These are phyloP conservation scores for Eimeria praecox DNA, from an alignment of 169 alveolate genomes.

Conservation along the genomic window DNA sequence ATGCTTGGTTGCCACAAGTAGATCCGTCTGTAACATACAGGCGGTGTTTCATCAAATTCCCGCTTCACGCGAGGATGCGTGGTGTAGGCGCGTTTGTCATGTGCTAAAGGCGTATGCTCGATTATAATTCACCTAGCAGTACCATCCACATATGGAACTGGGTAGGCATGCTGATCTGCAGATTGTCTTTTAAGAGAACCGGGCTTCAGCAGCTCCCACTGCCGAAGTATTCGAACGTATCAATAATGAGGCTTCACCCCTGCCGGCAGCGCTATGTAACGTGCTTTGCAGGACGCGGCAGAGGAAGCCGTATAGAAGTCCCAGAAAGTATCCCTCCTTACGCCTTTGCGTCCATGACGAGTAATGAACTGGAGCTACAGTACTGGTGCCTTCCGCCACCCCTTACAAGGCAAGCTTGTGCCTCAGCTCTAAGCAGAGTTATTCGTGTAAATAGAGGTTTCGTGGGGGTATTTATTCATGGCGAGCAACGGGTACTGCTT, in stretches of 20 bases:
- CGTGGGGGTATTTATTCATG: background rate
- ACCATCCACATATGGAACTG: background rate
- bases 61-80: background rate
- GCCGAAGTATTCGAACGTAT: background rate
- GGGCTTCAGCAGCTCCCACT: background rate
- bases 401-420: constrained; percentile 34
- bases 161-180: background rate
- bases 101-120: background rate
- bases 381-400: constrained; percentile 73
- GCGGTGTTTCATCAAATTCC: background rate
- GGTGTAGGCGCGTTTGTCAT: background rate
- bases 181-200: background rate
- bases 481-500: background rate
- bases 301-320: constrained; percentile 37
- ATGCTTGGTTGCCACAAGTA: background rate
- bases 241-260: background rate
- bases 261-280: background rate
- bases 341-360: background rate
- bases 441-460: background rate
- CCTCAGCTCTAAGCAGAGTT: background rate
- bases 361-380: constrained; percentile 47
- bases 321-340: constrained; percentile 58
- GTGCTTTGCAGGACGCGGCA: constrained; percentile 54
- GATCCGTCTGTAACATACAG: background rate
- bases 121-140: background rate